Conservation (phyloP, 2,329 filamentous ascomycete species). For the Pseudogymnoascus sp. region DNA sequence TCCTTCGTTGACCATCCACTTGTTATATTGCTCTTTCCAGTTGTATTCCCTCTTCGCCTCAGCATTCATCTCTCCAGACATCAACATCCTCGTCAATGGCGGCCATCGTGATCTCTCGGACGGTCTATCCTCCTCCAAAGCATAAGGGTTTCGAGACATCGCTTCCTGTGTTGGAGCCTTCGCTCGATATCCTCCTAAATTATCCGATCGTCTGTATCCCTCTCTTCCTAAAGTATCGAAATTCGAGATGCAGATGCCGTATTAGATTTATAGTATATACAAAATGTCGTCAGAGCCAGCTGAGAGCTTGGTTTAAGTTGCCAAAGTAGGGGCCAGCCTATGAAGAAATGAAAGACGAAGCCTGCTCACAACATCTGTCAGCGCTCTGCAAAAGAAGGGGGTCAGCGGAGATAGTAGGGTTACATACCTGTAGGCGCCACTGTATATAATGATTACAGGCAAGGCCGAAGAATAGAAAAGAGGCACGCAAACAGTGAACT, state of each 20-base stretch:
- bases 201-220: background rate
- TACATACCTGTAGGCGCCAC: conserved; percentile 3
- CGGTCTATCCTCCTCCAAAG: conserved; percentile 33
- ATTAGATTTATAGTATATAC: conserved; percentile 7
- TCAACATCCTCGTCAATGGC: conserved; percentile 71
- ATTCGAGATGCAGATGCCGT: background rate
- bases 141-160: conserved; percentile 3
- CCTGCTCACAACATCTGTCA: background rate
- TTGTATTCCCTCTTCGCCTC: conserved; percentile 63
- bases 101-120: conserved; percentile 76
- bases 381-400: background rate
- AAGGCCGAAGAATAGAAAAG: background rate
- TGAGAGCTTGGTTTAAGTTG: conserved; percentile 4
- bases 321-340: conserved; percentile 3
- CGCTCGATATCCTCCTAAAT: conserved; percentile 15
- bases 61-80: conserved; percentile 75
- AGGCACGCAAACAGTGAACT: conserved; percentile 1
- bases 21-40: conserved; percentile 65
- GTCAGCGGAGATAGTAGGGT: too few species aligned
- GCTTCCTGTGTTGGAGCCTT: conserved; percentile 11
- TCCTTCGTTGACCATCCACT: conserved; percentile 87
- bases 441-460: conserved; percentile 5
- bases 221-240: background rate
- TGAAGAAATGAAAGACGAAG: background rate
- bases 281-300: conserved; percentile 6